Evolutionary conservation across 768 basidiomycete species (phyloP).

Genomic region (Chlorophyllum brunneum): DNA sequence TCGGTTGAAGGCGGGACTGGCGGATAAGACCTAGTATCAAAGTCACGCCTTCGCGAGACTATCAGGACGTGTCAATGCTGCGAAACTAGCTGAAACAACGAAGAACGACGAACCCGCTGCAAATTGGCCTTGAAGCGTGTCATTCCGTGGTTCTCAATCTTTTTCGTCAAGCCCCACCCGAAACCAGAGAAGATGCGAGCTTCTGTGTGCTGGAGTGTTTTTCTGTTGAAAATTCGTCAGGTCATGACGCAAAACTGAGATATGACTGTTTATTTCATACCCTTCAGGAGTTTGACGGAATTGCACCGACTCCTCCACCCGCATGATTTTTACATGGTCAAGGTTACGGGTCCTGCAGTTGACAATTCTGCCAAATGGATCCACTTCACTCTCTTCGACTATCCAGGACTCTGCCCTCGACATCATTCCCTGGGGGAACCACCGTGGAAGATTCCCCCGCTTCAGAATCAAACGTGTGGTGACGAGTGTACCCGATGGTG

Average conservation of each 20-base stretch:
- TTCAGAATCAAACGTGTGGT: slow-evolving; percentile 94
- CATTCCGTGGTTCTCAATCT: slow-evolving; percentile 83
- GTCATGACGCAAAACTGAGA: not conserved
- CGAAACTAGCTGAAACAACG: not conserved
- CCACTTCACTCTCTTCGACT: slow-evolving; percentile 91
- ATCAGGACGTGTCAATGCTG: slow-evolving; percentile 10
- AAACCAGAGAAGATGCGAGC: slow-evolving; percentile 85
- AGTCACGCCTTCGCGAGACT: slow-evolving; percentile 88
- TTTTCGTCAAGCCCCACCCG: slow-evolving; percentile 85
- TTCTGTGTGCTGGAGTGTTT: slow-evolving; percentile 83
- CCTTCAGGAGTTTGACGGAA: slow-evolving; percentile 68
- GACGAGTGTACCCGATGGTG: slow-evolving; percentile 67
- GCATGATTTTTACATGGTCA: slow-evolving; percentile 93
- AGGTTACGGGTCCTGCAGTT: slow-evolving; percentile 83
- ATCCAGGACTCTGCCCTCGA: slow-evolving; percentile 91
- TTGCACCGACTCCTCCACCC: slow-evolving; percentile 79
- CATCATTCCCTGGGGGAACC: slow-evolving; percentile 84
- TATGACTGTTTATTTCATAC: slow-evolving; percentile 35
- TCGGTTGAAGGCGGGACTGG: slow-evolving; percentile 66
- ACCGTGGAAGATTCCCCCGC: slow-evolving; percentile 84
- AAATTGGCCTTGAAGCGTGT: slow-evolving; percentile 84
- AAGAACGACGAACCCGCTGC: slow-evolving; percentile 60
- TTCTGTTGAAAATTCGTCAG: slow-evolving; percentile 34
- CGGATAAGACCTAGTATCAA: slow-evolving; percentile 76
- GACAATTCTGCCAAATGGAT: slow-evolving; percentile 75